Conservation (phyloP, 805 yeast species). For the Schwanniomyces vanrijiae region DNA sequence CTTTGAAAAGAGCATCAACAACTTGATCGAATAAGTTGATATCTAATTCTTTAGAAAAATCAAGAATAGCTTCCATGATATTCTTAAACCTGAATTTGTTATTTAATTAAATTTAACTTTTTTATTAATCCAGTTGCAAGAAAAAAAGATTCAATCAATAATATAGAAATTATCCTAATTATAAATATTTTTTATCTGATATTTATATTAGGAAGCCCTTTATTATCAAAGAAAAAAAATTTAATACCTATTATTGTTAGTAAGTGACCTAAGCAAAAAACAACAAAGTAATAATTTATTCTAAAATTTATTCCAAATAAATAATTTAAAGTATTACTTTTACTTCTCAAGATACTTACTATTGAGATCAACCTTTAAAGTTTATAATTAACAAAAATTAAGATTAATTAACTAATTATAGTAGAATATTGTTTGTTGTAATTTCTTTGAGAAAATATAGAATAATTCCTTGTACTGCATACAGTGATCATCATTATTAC, state of each 20-base stretch:
- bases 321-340: too few species aligned
- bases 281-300: background rate
- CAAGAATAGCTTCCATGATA: conserved; percentile 82
- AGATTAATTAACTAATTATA: background rate
- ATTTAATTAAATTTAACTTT: background rate
- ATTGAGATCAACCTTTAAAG: background rate
- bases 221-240: background rate
- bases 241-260: background rate
- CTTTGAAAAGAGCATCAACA: conserved; percentile 80
- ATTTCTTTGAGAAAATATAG: background rate
- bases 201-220: background rate
- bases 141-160: background rate
- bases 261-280: background rate
- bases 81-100: background rate
- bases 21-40: conserved; percentile 76
- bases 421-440: background rate
- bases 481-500: background rate
- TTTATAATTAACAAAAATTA: background rate
- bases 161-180: background rate
- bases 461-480: background rate
- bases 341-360: background rate
- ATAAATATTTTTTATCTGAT: background rate
- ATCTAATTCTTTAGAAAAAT: conserved; percentile 83
- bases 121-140: background rate
- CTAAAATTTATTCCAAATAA: background rate